Percentiles rank a stretch among this genome's conserved stretches.
These are phyloP conservation scores for Tylopilus plumbeoviolaceoides DNA, from an alignment of 768 basidiomycete species.

Conservation along the genomic window DNA sequence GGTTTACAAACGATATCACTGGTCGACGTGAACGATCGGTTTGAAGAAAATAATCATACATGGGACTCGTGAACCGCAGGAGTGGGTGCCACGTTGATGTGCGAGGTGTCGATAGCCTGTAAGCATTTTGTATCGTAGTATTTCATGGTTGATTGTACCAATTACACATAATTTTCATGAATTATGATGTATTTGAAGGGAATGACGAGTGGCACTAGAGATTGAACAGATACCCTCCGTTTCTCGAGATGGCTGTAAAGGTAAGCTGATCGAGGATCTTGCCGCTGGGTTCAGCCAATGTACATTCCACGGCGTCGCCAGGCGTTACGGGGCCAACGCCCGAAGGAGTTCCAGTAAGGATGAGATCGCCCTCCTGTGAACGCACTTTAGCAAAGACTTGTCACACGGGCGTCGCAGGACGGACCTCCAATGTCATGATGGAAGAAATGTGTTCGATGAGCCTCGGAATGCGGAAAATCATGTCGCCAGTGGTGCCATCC, in stretches of 20 bases:
- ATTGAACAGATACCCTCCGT: conserved; percentile 64
- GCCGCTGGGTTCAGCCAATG: conserved; percentile 51
- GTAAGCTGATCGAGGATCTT: conserved; percentile 57
- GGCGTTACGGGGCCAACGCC: conserved; percentile 78
- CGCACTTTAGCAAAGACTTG: not conserved
- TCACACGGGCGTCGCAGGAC: conserved; percentile 7
- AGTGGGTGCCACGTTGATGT: not conserved
- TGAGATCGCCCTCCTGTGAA: conserved; percentile 80
- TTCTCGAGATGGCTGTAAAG: conserved; percentile 62
- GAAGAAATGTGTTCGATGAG: conserved; percentile 90
- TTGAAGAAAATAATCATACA: conserved; percentile 14
- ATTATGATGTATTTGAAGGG: not conserved
- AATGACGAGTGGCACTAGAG: conserved; percentile 13
- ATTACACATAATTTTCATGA: conserved; percentile 10
- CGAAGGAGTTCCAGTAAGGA: conserved; percentile 88
- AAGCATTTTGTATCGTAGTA: conserved; percentile 13
- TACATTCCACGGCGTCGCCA: conserved; percentile 78
- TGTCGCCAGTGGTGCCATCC: conserved; percentile 78
- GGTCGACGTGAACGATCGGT: conserved; percentile 21
- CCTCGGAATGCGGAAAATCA: conserved; percentile 89
- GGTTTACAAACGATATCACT: conserved; percentile 28
- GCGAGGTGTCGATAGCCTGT: not conserved
- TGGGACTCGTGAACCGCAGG: conserved; percentile 14
- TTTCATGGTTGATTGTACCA: conserved; percentile 14
- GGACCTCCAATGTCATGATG: conserved; percentile 94